phyloP scores from a whole-genome alignment of 164 flowering plant species.

The Aristolochia contorta region DNA sequence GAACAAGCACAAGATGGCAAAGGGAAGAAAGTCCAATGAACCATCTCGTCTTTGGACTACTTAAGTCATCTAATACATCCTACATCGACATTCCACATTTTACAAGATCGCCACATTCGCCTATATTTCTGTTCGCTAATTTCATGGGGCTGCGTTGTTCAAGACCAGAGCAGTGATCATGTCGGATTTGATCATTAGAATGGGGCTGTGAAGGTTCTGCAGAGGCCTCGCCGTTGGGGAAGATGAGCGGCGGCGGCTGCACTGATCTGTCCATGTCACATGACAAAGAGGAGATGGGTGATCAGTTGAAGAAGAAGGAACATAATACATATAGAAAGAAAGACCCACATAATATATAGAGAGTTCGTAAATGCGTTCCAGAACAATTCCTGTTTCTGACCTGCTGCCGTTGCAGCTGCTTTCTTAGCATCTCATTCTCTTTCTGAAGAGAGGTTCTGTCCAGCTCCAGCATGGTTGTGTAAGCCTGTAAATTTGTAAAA shows the following conservation, averaged over 20 bases:
- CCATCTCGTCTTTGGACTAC: too few relatives aligned
- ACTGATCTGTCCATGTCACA: slow-evolving; percentile 5
- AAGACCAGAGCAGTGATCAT: too few relatives aligned
- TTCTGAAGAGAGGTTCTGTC: slow-evolving; percentile 36
- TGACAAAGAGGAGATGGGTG: neutral
- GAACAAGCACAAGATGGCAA: too few relatives aligned
- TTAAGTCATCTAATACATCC: too few relatives aligned
- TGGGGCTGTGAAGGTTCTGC: slow-evolving; percentile 48
- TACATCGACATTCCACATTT: too few relatives aligned
- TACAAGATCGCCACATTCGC: too few relatives aligned
- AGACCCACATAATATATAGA: neutral
- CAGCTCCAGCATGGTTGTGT: slow-evolving; percentile 49
- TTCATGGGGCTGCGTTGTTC: too few relatives aligned
- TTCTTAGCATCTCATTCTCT: slow-evolving; percentile 56
- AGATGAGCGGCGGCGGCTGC: slow-evolving; percentile 24
- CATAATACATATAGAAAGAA: too few relatives aligned
- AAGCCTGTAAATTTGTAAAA: slow-evolving; percentile 40
- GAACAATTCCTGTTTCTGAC: neutral
- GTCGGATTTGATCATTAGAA: slow-evolving; percentile 25
- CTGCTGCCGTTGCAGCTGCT: slow-evolving; percentile 22
- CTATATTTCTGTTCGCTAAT: too few relatives aligned
- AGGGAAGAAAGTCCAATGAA: too few relatives aligned
- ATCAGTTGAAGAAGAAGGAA: neutral
- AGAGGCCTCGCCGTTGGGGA: slow-evolving; percentile 26
- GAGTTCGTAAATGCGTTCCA: neutral